phyloP scores from a whole-genome alignment of 2,329 filamentous ascomycete genomes.

The Colletotrichum magnum region DNA sequence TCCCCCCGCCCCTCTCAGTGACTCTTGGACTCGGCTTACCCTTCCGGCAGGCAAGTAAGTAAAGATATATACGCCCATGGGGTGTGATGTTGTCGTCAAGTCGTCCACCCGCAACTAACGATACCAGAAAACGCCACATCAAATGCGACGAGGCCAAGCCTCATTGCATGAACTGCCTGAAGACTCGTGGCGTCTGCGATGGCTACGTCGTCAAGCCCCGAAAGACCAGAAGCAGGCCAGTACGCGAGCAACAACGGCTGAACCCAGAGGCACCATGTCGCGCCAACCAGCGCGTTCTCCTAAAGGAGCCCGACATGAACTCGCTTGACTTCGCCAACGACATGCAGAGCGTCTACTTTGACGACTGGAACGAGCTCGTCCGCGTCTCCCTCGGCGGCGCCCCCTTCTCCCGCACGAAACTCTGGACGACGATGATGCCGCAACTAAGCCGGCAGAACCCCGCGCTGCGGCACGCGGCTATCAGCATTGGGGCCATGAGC shows the following conservation, averaged over 20 bases:
- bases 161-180: constrained; percentile 55
- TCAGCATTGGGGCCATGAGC: constrained; percentile 57
- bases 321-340: constrained; percentile 38
- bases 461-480: constrained; percentile 55
- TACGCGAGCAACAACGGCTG: not conserved
- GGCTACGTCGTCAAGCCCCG: constrained; percentile 38
- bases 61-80: not conserved
- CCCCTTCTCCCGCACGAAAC: constrained; percentile 34
- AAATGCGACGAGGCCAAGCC: constrained; percentile 60
- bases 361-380: constrained; percentile 40
- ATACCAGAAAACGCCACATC: constrained; percentile 51
- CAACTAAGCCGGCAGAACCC: constrained; percentile 37
- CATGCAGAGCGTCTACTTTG: constrained; percentile 38
- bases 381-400: constrained; percentile 35
- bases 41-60: constrained; percentile 37
- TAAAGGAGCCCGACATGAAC: constrained; percentile 37
- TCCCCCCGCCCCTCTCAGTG: not conserved
- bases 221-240: constrained; percentile 15
- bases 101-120: constrained; percentile 4
- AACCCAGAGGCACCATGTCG: constrained; percentile 13
- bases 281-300: not conserved
- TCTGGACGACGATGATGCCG: constrained; percentile 55
- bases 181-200: constrained; percentile 40
- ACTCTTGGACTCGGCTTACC: constrained; percentile 12
- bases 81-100: not conserved